Percentiles rank a stretch among this genome's conserved stretches.
phyloP scores from a whole-genome alignment of 2,329 filamentous ascomycete genomes.

The Penicillium sp. region DNA sequence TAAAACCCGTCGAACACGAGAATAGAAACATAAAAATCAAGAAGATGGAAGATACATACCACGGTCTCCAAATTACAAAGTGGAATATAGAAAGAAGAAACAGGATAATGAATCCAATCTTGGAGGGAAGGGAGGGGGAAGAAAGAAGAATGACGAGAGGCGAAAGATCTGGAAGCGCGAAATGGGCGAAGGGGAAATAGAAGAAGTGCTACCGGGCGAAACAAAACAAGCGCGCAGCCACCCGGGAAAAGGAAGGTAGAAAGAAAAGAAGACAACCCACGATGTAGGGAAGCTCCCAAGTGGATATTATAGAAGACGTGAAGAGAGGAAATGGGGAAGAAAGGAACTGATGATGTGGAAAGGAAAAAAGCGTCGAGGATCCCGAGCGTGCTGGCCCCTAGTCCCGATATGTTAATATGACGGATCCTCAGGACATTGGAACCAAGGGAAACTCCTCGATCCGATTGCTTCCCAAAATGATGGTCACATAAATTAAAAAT shows the following conservation, averaged over 20 bases:
- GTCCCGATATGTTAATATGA: constrained; percentile 45
- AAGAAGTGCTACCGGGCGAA: constrained; percentile 20
- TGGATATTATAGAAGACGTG: constrained; percentile 1
- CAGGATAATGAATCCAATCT: constrained; percentile 3
- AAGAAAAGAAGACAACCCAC: constrained; percentile 6
- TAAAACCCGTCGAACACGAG: constrained; percentile 1
- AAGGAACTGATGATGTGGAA: constrained; percentile 16
- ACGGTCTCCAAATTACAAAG: not conserved
- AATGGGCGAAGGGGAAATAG: constrained; percentile 13
- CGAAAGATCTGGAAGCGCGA: constrained; percentile 18
- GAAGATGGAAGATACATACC: constrained; percentile 1
- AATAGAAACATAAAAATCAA: not conserved
- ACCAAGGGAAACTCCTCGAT: constrained; percentile 23
- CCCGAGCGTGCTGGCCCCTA: constrained; percentile 37
- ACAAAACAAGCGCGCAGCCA: constrained; percentile 35
- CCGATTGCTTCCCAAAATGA: constrained; percentile 3
- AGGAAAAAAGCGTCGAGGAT: constrained; percentile 32
- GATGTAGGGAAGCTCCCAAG: not conserved
- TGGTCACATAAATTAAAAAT: not conserved
- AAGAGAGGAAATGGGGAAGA: constrained; percentile 16
- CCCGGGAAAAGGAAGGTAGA: constrained; percentile 10
- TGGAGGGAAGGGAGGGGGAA: constrained; percentile 7
- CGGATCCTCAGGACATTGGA: constrained; percentile 35
- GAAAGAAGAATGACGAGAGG: constrained; percentile 1
- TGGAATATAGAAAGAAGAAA: not conserved